Evolutionary conservation across 1,139 yeast species (phyloP), one percentile per base, ranked within the genome.

Genomic region (Sugiyamaella sp.): DNA sequence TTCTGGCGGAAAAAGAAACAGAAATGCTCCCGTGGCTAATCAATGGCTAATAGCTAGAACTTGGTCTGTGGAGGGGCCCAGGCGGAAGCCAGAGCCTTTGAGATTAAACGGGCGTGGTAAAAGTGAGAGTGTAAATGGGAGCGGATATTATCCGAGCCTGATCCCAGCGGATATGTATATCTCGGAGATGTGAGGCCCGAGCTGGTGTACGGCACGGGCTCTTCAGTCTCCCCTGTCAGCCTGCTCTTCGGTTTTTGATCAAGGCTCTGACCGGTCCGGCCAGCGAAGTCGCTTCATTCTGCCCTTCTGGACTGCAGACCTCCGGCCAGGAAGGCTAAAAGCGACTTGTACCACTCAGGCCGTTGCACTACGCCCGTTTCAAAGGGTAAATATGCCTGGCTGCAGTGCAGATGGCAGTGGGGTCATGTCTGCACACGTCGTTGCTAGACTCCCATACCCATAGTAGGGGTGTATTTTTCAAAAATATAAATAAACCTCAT

Each of bases 401-500:
- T 24, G 29, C 29, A 24, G 29, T 10, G 29, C 29, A 24, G 29
- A 24, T 24, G n/a, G n/a, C n/a, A n/a, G n/a, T n/a, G n/a, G n/a
- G n/a, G n/a, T n/a, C 29, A 24, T 5, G 10, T 6, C 21, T 12
- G 3, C 35, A 25, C 45, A 27, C 35, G 14, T 14, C 35, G 21
- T 12, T 4, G 12, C 40, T 17, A n/a, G n/a, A n/a, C 21, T 40
- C 35, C 48, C 41, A 44, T 38, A n/a, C 19, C 35, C 40, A n/a
- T 29, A 32, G 19, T 14, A 27, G 21, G 29, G 29, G 29, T 25
- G 29, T 25, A 10, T 25, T 20, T 32, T 22, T 29, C 29, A 17
- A 10, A 29, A 44, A 46, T 51, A 51, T 51, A 51, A 51, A 51
- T 46, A 45, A 37, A 29, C 46, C 46, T 20, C 27, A 24, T 8